Evolutionary conservation across 2,329 filamentous ascomycete genomes (phyloP).

Genomic region (Xylariaceae sp.): DNA sequence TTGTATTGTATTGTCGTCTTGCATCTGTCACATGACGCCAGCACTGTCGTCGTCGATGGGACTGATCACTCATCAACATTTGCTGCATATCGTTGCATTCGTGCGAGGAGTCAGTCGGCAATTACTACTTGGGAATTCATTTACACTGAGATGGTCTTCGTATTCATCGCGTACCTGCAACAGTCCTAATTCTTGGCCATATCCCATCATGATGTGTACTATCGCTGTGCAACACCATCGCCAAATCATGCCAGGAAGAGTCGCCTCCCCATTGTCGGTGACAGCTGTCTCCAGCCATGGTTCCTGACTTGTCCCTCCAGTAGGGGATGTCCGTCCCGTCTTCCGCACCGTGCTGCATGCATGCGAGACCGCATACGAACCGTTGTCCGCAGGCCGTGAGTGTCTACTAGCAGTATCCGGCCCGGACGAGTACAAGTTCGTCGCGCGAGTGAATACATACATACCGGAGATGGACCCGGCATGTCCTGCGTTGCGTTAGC

Average conservation of each 20-base stretch:
- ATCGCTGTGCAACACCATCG: background rate
- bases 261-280: background rate
- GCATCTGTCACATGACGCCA: background rate
- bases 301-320: slow-evolving; percentile 27
- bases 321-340: slow-evolving; percentile 35
- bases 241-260: background rate
- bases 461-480: slow-evolving; percentile 35
- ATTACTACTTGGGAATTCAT: background rate
- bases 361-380: slow-evolving; percentile 37
- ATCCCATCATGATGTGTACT: background rate
- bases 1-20: background rate
- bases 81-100: no score
- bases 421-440: slow-evolving; percentile 39
- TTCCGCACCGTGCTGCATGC: slow-evolving; percentile 32
- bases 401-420: slow-evolving; percentile 37
- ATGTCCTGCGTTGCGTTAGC: slow-evolving; percentile 27
- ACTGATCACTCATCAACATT: background rate
- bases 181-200: no score
- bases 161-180: no score
- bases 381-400: slow-evolving; percentile 38
- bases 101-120: no score
- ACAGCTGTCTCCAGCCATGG: background rate
- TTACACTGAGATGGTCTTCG: no score
- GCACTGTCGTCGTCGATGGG: background rate
- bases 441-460: slow-evolving; percentile 29